These are phyloP conservation scores for Canavalia ensiformis DNA, from an alignment of 306 rosid genomes.

Conservation along the genomic window DNA sequence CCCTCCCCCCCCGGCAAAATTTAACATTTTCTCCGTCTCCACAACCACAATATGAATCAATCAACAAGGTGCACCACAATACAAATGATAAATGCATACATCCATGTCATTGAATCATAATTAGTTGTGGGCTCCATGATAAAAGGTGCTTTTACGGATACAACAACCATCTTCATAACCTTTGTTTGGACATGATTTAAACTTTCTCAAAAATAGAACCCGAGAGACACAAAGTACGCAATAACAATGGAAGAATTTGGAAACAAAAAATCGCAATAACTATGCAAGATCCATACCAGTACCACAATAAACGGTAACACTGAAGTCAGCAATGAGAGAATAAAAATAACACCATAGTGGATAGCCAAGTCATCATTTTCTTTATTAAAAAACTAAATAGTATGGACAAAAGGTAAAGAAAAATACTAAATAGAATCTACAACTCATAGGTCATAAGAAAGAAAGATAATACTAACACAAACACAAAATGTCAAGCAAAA, in stretches of 20 bases:
- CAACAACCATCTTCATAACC: not conserved
- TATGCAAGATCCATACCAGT: not conserved
- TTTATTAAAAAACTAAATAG: not conserved
- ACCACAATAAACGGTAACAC: not conserved
- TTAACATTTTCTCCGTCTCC: not conserved
- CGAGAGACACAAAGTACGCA: not conserved
- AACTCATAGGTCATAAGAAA: not conserved
- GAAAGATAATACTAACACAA: not conserved
- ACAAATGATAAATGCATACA: not conserved
- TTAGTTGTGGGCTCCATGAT: not conserved
- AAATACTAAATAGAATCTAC: not conserved
- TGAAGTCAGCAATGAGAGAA: not conserved
- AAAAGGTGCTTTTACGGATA: not conserved
- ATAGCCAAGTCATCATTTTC: not conserved
- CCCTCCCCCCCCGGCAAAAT: too few relatives aligned
- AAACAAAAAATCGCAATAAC: not conserved
- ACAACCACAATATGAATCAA: not conserved
- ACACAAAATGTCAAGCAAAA: not conserved
- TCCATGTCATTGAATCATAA: not conserved
- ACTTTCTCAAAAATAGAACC: conserved; percentile 7
- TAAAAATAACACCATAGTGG: not conserved
- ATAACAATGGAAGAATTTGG: not conserved
- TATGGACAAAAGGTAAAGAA: not conserved
- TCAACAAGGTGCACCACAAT: not conserved
- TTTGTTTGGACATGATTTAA: not conserved